These are phyloP conservation scores for Pythium aristosporum DNA, from an alignment of 352 stramenopile species.

Conservation along the genomic window DNA sequence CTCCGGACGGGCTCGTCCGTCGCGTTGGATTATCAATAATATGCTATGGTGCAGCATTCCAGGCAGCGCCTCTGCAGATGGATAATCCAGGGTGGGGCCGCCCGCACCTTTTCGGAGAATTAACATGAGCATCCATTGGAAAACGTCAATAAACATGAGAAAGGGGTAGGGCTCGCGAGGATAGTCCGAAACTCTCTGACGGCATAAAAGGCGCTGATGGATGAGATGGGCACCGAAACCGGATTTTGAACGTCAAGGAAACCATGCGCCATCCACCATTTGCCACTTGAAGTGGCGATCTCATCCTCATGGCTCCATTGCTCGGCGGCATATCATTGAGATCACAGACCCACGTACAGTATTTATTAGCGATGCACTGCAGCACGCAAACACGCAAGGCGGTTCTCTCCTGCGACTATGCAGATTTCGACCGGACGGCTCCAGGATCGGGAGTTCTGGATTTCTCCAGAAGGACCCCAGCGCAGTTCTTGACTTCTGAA, in stretches of 20 bases:
- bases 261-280: neutral
- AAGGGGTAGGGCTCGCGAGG: neutral
- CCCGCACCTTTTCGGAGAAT: constrained; percentile 1
- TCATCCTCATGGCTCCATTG: neutral
- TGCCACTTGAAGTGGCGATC: neutral
- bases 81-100: no score
- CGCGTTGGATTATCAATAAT: neutral
- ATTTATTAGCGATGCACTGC: no score
- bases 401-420: no score
- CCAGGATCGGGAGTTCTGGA: no score
- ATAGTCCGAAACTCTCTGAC: neutral
- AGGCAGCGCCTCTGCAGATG: constrained; percentile 5
- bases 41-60: neutral
- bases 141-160: neutral
- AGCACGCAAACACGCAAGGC: no score
- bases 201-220: neutral
- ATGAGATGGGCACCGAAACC: constrained; percentile 9
- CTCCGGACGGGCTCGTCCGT: neutral
- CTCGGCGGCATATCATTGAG: neutral
- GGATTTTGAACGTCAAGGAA: neutral
- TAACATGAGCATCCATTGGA: neutral
- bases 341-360: no score
- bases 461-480: no score
- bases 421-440: no score
- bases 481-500: no score